A percentile compares a stretch with the other conserved stretches of the same genome.
phyloP scores from a whole-genome alignment of 2,329 filamentous ascomycete genomes.

The Cyanodermella asteris region DNA sequence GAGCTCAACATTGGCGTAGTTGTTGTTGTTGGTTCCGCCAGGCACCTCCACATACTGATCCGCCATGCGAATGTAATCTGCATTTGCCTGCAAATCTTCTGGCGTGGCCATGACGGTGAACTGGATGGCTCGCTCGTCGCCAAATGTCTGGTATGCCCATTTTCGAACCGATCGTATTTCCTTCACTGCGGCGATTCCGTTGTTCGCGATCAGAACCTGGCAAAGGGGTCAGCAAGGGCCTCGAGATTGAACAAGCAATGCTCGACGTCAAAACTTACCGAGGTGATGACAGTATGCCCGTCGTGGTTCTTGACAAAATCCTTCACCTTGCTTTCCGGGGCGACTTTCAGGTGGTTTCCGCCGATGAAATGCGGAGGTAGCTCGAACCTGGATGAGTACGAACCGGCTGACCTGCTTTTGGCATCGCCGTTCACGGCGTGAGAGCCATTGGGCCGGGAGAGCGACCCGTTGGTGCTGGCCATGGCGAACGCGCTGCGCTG shows the following conservation, averaged over 20 bases:
- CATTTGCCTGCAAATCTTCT: slow-evolving; percentile 90
- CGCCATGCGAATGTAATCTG: slow-evolving; percentile 98
- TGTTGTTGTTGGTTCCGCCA: slow-evolving; percentile 99
- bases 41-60: slow-evolving; percentile 98
- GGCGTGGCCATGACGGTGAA: slow-evolving; percentile 99
- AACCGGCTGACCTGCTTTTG: slow-evolving; percentile 33
- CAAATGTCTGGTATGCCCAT: slow-evolving; percentile 99
- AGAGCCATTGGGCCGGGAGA: slow-evolving; percentile 15
- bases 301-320: slow-evolving; percentile 81
- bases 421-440: slow-evolving; percentile 5
- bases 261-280: slow-evolving; percentile 51
- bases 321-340: slow-evolving; percentile 70
- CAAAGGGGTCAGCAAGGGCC: slow-evolving; percentile 7
- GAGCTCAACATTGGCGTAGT: slow-evolving; percentile 97
- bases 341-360: slow-evolving; percentile 67
- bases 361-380: slow-evolving; percentile 90
- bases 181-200: slow-evolving; percentile 98
- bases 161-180: slow-evolving; percentile 97
- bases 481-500: too few relatives aligned
- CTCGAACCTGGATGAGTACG: slow-evolving; percentile 61
- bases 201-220: slow-evolving; percentile 95
- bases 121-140: slow-evolving; percentile 92
- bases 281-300: slow-evolving; percentile 95
- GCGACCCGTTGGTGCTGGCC: too few relatives aligned
- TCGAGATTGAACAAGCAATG: background rate